Base-by-base conservation (phyloP, 2,329 filamentous ascomycete species). In the Botrytis pseudocinerea region DNA sequence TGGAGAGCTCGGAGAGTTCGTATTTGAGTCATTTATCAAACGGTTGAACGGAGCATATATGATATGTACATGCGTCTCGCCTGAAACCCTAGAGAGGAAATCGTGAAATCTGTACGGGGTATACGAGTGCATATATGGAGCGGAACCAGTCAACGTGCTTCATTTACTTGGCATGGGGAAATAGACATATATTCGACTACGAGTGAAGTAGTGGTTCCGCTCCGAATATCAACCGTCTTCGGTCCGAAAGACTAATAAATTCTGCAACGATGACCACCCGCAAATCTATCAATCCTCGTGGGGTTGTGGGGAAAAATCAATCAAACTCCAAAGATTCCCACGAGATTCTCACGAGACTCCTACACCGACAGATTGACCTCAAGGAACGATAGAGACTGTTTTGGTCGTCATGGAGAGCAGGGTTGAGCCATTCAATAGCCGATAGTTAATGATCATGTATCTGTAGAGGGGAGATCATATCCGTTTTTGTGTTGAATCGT, bases 141-240 rank as follows among this genome's bases (percentile, higher is more conserved):
- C 35, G 59, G 35, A 40, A 61, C 35, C 6, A 38, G 38, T 61
- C 35, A 61, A 61, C n/a, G 59, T 3, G 35, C 35, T 40, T n/a
- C 25, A 38, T 7, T 14, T 25, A 40, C 14, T 61, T 18, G 59
- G 35, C 40, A 40, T 61, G 22, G 22, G 20, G 59, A 61, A 25
- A 61, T 25, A 14, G n/a, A 18, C 51, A 9, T 57, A 18, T 38
- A 38, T 61, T 61, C 59, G 35, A 61, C 59, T 38, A 61, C 40
- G 59, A 63, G 60, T 42, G 40, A 57, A 57, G 51, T 40, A 40
- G 35, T 42, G n/a, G 25, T 42, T 42, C 25, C 25, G 16, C 38
- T 65, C 63, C 63, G n/a, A 65, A 46, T 35, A 65, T 65, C 63
- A 65, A 46, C 63, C 63, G 42, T 28, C 32, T 65, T 46, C 62